A percentile compares a stretch with the other conserved stretches of the same genome.
phyloP scores from a whole-genome alignment of 2,329 filamentous ascomycete species.

The Arthrobotrys pseudoclavata region DNA sequence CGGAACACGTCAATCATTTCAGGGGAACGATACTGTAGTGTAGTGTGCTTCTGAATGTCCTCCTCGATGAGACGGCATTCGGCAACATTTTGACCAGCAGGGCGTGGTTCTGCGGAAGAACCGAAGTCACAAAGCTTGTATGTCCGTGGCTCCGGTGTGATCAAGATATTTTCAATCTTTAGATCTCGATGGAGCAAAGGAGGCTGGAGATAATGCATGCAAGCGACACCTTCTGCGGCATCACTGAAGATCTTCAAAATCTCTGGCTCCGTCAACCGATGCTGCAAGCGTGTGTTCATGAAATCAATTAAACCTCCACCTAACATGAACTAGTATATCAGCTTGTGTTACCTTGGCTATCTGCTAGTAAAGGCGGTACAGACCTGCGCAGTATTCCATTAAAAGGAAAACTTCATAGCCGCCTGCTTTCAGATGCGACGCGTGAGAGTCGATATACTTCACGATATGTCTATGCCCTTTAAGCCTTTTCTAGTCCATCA shows the following conservation, averaged over 20 bases:
- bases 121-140: constrained; percentile 99
- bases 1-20: constrained; percentile 99
- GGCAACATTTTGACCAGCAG: constrained; percentile 85
- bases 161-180: constrained; percentile 98
- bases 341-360: background rate
- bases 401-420: constrained; percentile 98
- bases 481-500: constrained; percentile 78
- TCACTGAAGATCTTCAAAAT: constrained; percentile 97
- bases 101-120: constrained; percentile 84
- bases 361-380: background rate
- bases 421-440: constrained; percentile 89
- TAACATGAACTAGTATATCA: constrained; percentile 25
- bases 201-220: constrained; percentile 98
- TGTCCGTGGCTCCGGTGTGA: constrained; percentile 77
- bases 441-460: constrained; percentile 98
- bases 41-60: constrained; percentile 96
- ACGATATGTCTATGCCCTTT: constrained; percentile 97
- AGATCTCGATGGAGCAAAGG: constrained; percentile 91
- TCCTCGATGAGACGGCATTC: constrained; percentile 96
- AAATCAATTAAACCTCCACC: constrained; percentile 98
- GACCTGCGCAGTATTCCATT: constrained; percentile 86
- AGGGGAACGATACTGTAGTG: constrained; percentile 94
- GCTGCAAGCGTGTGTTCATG: constrained; percentile 98
- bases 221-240: constrained; percentile 94
- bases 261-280: constrained; percentile 95